phyloP scores from a whole-genome alignment of 2,329 filamentous ascomycete genomes.

The Bipolaris sorokiniana region DNA sequence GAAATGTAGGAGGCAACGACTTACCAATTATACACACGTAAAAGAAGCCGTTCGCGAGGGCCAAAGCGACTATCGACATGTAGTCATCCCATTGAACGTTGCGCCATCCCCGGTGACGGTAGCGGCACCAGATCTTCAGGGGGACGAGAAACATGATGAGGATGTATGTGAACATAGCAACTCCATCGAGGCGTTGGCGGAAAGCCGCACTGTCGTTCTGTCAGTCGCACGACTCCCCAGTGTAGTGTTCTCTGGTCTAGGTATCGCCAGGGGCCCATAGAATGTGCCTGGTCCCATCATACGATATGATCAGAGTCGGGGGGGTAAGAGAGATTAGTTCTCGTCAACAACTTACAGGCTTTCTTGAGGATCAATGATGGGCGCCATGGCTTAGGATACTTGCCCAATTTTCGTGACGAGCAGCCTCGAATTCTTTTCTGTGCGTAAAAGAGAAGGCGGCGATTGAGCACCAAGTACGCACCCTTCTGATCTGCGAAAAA shows the following conservation, averaged over 20 bases:
- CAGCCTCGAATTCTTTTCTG: neutral
- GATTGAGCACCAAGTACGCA: neutral
- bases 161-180: constrained; percentile 27
- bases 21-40: constrained; percentile 29
- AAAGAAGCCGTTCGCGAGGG: constrained; percentile 27
- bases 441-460: neutral
- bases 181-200: constrained; percentile 29
- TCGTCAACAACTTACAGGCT: constrained; percentile 16
- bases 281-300: neutral
- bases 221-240: neutral
- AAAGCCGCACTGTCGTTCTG: constrained; percentile 12
- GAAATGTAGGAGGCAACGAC: neutral
- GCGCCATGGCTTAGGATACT: constrained; percentile 9
- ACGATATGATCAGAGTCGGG: neutral
- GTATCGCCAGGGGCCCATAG: constrained; percentile 6
- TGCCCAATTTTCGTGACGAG: neutral
- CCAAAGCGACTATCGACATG: constrained; percentile 23
- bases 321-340: neutral
- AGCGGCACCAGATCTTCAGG: constrained; percentile 32
- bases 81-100: constrained; percentile 31
- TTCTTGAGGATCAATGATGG: constrained; percentile 15
- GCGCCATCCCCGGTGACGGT: constrained; percentile 26
- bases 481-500: constrained; percentile 2
- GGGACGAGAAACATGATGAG: constrained; percentile 33
- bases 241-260: constrained; percentile 4